These are phyloP conservation scores for Golovinomyces cichoracearum DNA, from an alignment of 2,329 filamentous ascomycete genomes.

Conservation along the genomic window DNA sequence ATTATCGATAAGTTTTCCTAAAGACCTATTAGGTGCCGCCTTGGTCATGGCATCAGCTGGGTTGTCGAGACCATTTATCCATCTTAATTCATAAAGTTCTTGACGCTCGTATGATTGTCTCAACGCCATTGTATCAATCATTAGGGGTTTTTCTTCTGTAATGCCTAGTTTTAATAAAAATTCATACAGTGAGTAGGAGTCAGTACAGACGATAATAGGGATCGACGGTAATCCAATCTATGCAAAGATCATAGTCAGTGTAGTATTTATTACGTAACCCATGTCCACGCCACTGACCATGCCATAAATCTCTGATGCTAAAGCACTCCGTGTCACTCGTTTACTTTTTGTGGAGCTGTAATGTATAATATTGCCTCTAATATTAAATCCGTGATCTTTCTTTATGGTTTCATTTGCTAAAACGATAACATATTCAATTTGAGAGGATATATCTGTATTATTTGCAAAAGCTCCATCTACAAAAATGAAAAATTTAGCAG, in stretches of 20 bases:
- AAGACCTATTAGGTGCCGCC: too few relatives aligned
- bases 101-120: too few relatives aligned
- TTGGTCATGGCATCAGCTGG: too few relatives aligned
- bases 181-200: too few relatives aligned
- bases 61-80: too few relatives aligned
- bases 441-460: not conserved
- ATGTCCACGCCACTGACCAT: slow-evolving; percentile 3
- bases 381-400: not conserved
- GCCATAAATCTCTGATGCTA: slow-evolving; percentile 4
- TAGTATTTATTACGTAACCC: not conserved
- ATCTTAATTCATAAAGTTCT: too few relatives aligned
- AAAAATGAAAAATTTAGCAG: not conserved
- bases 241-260: not conserved
- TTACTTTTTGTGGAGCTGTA: slow-evolving; percentile 2
- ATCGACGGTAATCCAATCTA: too few relatives aligned
- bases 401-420: not conserved
- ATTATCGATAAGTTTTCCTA: too few relatives aligned
- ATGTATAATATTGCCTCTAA: slow-evolving; percentile 1
- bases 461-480: slow-evolving; percentile 1
- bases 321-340: slow-evolving; percentile 3
- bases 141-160: too few relatives aligned
- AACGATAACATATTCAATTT: not conserved
- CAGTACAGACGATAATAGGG: too few relatives aligned
- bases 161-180: too few relatives aligned
- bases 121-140: too few relatives aligned